Percentiles rank a stretch among this genome's conserved stretches.
Conservation (phyloP, 345 rosid species). For the Sapria himalayana region DNA sequence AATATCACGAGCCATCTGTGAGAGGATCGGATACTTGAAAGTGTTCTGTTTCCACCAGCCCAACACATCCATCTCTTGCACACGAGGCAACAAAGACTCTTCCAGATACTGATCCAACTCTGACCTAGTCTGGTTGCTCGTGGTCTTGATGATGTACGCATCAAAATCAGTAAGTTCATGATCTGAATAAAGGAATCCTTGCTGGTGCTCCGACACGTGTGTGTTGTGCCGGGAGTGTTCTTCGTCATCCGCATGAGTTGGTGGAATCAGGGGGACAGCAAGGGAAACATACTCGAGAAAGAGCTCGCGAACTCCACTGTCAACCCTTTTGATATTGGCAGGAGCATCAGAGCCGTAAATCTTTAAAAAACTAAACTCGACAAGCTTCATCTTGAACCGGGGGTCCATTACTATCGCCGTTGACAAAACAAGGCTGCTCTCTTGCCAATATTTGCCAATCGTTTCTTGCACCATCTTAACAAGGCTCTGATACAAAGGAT, state of each 20-base stretch:
- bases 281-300: constrained; percentile 56
- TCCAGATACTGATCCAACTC: constrained; percentile 83
- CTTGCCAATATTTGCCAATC: constrained; percentile 56
- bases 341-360: constrained; percentile 63
- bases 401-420: constrained; percentile 90
- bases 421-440: constrained; percentile 69
- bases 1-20: constrained; percentile 77
- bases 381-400: constrained; percentile 88
- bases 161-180: constrained; percentile 71
- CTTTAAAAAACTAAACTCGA: constrained; percentile 81
- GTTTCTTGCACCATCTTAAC: constrained; percentile 43
- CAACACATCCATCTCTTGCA: constrained; percentile 54
- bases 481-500: constrained; percentile 27
- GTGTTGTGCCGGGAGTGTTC: constrained; percentile 14
- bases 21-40: constrained; percentile 62
- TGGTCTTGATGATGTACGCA: constrained; percentile 57
- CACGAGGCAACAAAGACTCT: constrained; percentile 57
- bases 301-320: constrained; percentile 69
- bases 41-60: constrained; percentile 91
- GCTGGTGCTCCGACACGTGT: constrained; percentile 18
- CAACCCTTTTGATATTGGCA: constrained; percentile 38
- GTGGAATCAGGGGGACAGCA: constrained; percentile 47
- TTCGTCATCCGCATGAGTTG: constrained; percentile 37
- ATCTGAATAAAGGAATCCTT: constrained; percentile 24
- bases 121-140: constrained; percentile 42